A percentile compares a stretch with the other conserved stretches of the same genome.
These are phyloP conservation scores for Gamarada debralockiae DNA, from an alignment of 495 filamentous ascomycete genomes.

Conservation along the genomic window DNA sequence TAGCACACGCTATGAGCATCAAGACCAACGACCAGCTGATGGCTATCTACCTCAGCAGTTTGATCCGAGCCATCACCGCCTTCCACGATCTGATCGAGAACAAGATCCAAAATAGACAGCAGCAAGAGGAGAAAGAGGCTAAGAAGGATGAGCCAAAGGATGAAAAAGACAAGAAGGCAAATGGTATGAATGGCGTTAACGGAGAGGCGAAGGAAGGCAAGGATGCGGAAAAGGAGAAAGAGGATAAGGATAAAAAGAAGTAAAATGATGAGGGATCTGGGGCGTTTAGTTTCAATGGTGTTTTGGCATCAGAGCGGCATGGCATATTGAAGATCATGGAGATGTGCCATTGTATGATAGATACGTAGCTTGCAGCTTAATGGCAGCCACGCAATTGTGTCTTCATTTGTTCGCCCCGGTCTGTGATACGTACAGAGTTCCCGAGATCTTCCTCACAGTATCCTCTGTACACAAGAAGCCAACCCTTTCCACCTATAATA, in stretches of 20 bases:
- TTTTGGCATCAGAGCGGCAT: slow-evolving; percentile 15
- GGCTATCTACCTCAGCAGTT: slow-evolving; percentile 91
- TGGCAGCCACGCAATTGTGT: slow-evolving; percentile 14
- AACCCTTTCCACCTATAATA: neutral
- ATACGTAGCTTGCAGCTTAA: slow-evolving; percentile 19
- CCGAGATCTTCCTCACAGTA: neutral
- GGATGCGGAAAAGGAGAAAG: slow-evolving; percentile 53
- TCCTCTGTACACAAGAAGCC: too few relatives aligned
- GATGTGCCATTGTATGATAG: slow-evolving; percentile 26
- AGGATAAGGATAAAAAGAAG: slow-evolving; percentile 63
- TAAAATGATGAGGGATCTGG: slow-evolving; percentile 14
- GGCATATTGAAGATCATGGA: slow-evolving; percentile 15
- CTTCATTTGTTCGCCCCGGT: neutral
- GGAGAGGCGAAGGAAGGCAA: slow-evolving; percentile 60
- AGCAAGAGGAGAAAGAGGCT: slow-evolving; percentile 89
- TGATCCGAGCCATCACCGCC: slow-evolving; percentile 96
- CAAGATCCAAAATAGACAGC: slow-evolving; percentile 98
- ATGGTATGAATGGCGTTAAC: slow-evolving; percentile 34
- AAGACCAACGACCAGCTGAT: slow-evolving; percentile 99
- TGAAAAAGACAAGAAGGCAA: slow-evolving; percentile 43
- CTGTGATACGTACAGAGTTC: neutral
- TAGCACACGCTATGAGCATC: slow-evolving; percentile 91
- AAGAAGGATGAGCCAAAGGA: slow-evolving; percentile 71
- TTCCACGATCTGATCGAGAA: slow-evolving; percentile 99
- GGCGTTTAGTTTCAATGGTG: slow-evolving; percentile 16